Percentiles rank a stretch among this genome's conserved stretches.
Evolutionary conservation across 1,139 yeast species (phyloP).

Genomic region (Meyerozyma athensensis): DNA sequence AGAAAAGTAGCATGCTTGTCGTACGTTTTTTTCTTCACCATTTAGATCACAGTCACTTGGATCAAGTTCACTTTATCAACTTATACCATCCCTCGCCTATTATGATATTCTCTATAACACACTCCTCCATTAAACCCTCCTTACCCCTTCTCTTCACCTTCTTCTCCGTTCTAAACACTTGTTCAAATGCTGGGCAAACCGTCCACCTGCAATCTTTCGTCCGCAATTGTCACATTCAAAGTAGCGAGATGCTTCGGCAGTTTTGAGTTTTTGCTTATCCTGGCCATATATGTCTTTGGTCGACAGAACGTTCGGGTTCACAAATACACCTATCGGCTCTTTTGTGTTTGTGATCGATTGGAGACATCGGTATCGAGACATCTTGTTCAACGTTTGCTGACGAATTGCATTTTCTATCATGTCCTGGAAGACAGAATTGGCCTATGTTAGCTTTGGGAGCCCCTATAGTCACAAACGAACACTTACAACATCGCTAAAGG

Average conservation of each 20-base stretch:
- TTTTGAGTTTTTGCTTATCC: conserved; percentile 36
- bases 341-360: conserved; percentile 16
- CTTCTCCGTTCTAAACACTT: conserved; percentile 61
- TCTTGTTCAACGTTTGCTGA: conserved; percentile 27
- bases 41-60: no score
- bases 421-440: conserved; percentile 25
- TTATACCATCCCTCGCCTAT: no score
- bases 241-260: conserved; percentile 44
- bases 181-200: conserved; percentile 91
- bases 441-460: conserved; percentile 12
- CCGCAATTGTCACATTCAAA: conserved; percentile 79
- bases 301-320: conserved; percentile 13
- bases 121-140: no score
- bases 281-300: conserved; percentile 38
- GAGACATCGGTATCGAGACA: conserved; percentile 23
- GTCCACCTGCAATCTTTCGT: conserved; percentile 80
- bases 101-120: no score
- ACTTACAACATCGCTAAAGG: conserved; percentile 16
- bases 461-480: neutral
- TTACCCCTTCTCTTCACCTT: no score
- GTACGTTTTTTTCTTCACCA: no score
- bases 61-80: no score
- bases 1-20: no score
- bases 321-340: conserved; percentile 7
- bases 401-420: conserved; percentile 32